These are phyloP conservation scores for Phytophthora colocasiae DNA, from an alignment of 352 stramenopile species.

Conservation along the genomic window DNA sequence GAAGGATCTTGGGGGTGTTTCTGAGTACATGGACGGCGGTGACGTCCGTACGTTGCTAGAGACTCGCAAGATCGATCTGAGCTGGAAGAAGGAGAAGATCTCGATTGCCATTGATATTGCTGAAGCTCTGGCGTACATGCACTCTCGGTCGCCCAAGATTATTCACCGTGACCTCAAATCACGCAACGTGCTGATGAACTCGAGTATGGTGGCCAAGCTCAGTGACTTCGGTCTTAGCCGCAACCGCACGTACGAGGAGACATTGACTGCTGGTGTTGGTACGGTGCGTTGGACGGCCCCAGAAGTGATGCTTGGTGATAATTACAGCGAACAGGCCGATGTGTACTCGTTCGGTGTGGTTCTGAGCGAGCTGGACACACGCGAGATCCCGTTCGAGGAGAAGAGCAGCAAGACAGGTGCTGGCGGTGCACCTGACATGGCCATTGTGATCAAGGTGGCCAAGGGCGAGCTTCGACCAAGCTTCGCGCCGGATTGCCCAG, in stretches of 20 bases:
- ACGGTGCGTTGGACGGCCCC: constrained; percentile 89
- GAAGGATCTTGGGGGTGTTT: constrained; percentile 80
- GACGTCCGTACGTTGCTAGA: constrained; percentile 86
- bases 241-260: constrained; percentile 89
- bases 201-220: constrained; percentile 83
- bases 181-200: constrained; percentile 82
- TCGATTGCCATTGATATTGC: constrained; percentile 86
- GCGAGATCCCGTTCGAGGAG: constrained; percentile 89
- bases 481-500: constrained; percentile 65
- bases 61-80: constrained; percentile 82
- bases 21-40: constrained; percentile 89
- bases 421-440: constrained; percentile 74
- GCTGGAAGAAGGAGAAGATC: constrained; percentile 86
- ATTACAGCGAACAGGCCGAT: constrained; percentile 88
- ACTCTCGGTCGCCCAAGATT: constrained; percentile 83
- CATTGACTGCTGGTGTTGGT: constrained; percentile 80
- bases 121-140: constrained; percentile 85
- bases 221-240: constrained; percentile 86
- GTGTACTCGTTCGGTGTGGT: constrained; percentile 92
- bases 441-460: constrained; percentile 88
- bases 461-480: constrained; percentile 83
- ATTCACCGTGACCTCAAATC: constrained; percentile 90
- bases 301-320: constrained; percentile 89
- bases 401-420: constrained; percentile 74
- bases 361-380: constrained; percentile 86